phyloP scores from a whole-genome alignment of 148 eudicot genomes.

The Hydrangea macrophylla region DNA sequence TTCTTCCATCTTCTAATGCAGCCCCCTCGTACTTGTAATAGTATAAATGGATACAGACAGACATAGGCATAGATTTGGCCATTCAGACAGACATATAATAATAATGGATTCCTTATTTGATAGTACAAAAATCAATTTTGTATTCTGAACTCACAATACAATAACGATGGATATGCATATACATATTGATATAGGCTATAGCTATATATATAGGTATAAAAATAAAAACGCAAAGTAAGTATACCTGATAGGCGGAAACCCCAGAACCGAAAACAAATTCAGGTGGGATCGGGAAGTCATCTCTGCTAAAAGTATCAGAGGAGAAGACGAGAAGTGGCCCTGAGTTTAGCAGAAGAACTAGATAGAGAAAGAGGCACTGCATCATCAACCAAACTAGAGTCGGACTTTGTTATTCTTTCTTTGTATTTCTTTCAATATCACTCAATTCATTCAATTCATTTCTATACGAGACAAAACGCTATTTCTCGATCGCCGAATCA shows the following conservation, averaged over 20 bases:
- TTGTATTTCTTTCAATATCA: too few relatives aligned
- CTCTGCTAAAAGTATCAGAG: constrained; percentile 17
- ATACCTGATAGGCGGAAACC: constrained; percentile 41
- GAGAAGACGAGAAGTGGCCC: neutral
- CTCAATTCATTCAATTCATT: too few relatives aligned
- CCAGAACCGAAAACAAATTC: constrained; percentile 47
- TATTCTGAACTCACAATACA: neutral
- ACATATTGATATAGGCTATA: neutral
- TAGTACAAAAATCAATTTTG: too few relatives aligned
- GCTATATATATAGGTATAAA: neutral
- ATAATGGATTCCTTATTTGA: too few relatives aligned
- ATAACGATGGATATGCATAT: too few relatives aligned
- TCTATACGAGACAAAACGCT: too few relatives aligned
- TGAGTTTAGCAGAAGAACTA: constrained; percentile 8
- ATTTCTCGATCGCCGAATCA: too few relatives aligned
- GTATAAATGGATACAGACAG: neutral
- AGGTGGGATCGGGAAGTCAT: constrained; percentile 28
- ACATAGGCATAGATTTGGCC: too few relatives aligned
- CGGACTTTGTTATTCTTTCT: too few relatives aligned
- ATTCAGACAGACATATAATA: too few relatives aligned
- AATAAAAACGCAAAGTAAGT: neutral
- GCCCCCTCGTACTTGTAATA: constrained; percentile 43
- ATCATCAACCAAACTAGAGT: too few relatives aligned
- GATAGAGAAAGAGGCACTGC: neutral
- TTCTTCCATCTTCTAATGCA: constrained; percentile 42